Evolutionary conservation across 176 grass and related monocot genomes (phyloP), one percentile per base, ranked within the genome.

Genomic region (Chloris gayana): DNA sequence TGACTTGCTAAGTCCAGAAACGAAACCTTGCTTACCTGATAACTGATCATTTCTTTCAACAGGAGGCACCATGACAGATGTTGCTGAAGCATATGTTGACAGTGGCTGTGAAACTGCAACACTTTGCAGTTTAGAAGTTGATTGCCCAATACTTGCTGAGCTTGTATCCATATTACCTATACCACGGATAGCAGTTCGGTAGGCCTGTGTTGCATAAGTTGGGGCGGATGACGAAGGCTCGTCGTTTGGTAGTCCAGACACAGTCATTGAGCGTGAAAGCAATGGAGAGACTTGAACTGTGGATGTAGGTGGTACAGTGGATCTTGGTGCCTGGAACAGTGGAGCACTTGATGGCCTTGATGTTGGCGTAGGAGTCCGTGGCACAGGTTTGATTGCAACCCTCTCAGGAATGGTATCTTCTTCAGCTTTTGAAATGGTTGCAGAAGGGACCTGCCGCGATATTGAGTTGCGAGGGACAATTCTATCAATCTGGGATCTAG

Each of bases 271-370:
- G 9, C 44, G 72, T 21, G 89, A 88, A 77, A 94, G 83, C 68
- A 82, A 75, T 53, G 91, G 79, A 46, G 80, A 72, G 30, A 74
- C 67, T 79, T 85, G 89, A 81, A 78, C 67, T 84, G 76, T 53
- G 0, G 76, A 32, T 30, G 67, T 53, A 76, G 84, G 79, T 67
- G 77, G 73, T 60, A 87, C 69, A 76, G 79, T 82, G 76, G 82
- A 75, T 75, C 76, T 94, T 86, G 87, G 85, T 80, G 83, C 80
- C 77, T 81, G 79, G 79, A 88, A 77, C 82, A 88, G 64, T 69
- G 89, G 89, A 65, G 89, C 94, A 88, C 83, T 94, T 69, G 83
- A 92, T 84, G 91, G 85, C 85, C 91, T 94, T 50, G 91, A 83
- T 69, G 62, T 66, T 78, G 67, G 72, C 15, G 33, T 66, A 67